Evolutionary conservation across 331 rosid genomes (phyloP).

Genomic region (Quercus lobata): DNA sequence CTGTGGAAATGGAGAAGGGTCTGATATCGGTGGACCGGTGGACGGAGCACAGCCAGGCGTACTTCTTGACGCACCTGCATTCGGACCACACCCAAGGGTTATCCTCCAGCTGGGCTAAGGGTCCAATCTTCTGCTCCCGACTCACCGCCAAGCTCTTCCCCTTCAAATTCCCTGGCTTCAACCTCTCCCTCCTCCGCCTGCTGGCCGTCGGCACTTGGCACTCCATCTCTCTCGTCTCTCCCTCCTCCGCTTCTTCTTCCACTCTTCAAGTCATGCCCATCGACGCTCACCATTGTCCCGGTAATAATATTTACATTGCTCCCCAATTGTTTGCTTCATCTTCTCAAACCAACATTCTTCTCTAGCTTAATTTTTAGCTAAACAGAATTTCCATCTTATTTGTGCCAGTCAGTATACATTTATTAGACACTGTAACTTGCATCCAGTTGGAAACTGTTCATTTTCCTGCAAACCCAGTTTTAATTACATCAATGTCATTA

Average conservation of each 20-base stretch:
- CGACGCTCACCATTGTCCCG: conserved; percentile 75
- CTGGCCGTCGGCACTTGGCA: conserved; percentile 40
- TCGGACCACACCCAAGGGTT: conserved; percentile 62
- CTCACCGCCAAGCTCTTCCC: conserved; percentile 41
- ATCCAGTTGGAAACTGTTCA: too few relatives aligned
- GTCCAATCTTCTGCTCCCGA: too few relatives aligned
- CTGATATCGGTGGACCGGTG: conserved; percentile 69
- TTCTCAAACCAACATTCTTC: background rate
- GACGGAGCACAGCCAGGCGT: conserved; percentile 46
- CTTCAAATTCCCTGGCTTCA: conserved; percentile 50
- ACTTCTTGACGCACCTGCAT: conserved; percentile 73
- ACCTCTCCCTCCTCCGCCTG: conserved; percentile 57
- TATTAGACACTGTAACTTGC: too few relatives aligned
- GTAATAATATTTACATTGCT: conserved; percentile 29
- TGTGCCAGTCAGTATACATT: too few relatives aligned
- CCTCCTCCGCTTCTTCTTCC: conserved; percentile 14
- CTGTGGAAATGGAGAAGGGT: conserved; percentile 37
- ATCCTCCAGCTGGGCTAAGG: background rate
- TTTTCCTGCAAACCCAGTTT: too few relatives aligned
- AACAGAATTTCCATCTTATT: too few relatives aligned
- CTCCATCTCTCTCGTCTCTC: conserved; percentile 38
- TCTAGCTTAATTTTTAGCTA: too few relatives aligned
- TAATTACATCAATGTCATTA: too few relatives aligned
- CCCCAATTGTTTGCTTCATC: conserved; percentile 20
- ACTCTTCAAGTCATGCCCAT: conserved; percentile 41